phyloP scores from a whole-genome alignment of 2,329 filamentous ascomycete genomes.

The Neonectria ditissima region DNA sequence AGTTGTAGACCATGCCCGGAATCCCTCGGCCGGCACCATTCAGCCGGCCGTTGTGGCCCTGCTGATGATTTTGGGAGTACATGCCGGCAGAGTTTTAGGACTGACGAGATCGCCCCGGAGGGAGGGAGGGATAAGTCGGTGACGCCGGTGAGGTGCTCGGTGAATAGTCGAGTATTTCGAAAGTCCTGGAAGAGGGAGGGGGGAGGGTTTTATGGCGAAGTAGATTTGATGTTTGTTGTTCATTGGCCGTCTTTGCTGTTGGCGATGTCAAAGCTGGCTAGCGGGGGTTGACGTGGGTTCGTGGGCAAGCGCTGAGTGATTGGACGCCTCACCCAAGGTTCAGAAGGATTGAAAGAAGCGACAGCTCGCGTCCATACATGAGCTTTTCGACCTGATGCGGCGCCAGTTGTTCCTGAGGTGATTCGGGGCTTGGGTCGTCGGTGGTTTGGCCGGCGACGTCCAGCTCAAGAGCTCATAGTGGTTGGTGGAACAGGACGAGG shows the following conservation, averaged over 20 bases:
- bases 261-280: slow-evolving; percentile 14
- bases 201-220: slow-evolving; percentile 30
- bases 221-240: slow-evolving; percentile 34
- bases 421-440: slow-evolving; percentile 25
- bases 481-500: slow-evolving; percentile 26
- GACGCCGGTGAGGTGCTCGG: slow-evolving; percentile 48
- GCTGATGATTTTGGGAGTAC: slow-evolving; percentile 80
- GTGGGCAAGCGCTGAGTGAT: slow-evolving; percentile 33
- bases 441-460: slow-evolving; percentile 31
- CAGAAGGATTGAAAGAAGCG: slow-evolving; percentile 47
- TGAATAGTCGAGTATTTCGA: slow-evolving; percentile 37
- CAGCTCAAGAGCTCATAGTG: slow-evolving; percentile 48
- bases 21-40: slow-evolving; percentile 71
- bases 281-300: slow-evolving; percentile 24
- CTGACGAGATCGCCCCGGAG: slow-evolving; percentile 30
- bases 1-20: slow-evolving; percentile 76
- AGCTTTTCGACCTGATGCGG: slow-evolving; percentile 42
- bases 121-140: slow-evolving; percentile 34
- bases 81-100: slow-evolving; percentile 61
- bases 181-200: slow-evolving; percentile 28
- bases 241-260: slow-evolving; percentile 40
- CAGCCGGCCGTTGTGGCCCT: slow-evolving; percentile 80
- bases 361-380: slow-evolving; percentile 56
- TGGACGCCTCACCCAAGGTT: slow-evolving; percentile 48
- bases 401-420: slow-evolving; percentile 37